phyloP scores from a whole-genome alignment of 2,329 filamentous ascomycete genomes.

The Pyrenophora teres region DNA sequence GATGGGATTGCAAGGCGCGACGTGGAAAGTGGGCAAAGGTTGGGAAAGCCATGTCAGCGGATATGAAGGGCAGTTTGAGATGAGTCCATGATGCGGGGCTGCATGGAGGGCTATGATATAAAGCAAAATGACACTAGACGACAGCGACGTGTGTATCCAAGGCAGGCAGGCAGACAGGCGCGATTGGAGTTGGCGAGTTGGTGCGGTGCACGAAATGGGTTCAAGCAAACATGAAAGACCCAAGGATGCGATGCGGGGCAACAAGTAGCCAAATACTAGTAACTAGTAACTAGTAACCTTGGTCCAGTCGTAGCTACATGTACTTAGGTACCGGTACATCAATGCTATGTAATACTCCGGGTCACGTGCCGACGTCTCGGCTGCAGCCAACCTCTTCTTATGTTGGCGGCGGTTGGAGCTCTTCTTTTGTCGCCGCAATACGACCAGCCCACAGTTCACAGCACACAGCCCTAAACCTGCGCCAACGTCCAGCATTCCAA shows the following conservation, averaged over 20 bases:
- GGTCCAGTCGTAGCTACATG: conserved; percentile 3
- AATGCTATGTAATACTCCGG: neutral
- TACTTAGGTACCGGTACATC: too few relatives aligned
- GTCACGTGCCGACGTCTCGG: conserved; percentile 18
- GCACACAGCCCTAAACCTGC: conserved; percentile 13
- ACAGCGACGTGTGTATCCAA: neutral
- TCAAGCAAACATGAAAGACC: conserved; percentile 1
- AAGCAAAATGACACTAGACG: neutral
- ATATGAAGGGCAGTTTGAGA: neutral
- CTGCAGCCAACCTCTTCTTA: conserved; percentile 26
- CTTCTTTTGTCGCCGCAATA: conserved; percentile 25
- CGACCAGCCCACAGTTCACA: conserved; percentile 7
- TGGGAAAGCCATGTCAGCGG: neutral
- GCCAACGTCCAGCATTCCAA: conserved; percentile 15
- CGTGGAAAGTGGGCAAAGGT: too few relatives aligned
- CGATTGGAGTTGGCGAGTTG: conserved; percentile 4
- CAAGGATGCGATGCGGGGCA: neutral
- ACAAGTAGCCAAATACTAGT: neutral
- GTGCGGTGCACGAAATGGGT: neutral
- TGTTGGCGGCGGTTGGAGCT: conserved; percentile 18
- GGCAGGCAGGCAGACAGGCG: neutral
- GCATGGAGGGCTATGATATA: neutral
- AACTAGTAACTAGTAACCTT: too few relatives aligned
- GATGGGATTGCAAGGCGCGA: neutral
- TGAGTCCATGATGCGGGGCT: neutral